Evolutionary conservation across 2,329 filamentous ascomycete species (phyloP), one percentile per base, ranked within the genome.

Genomic region (Sarocladium strictum): DNA sequence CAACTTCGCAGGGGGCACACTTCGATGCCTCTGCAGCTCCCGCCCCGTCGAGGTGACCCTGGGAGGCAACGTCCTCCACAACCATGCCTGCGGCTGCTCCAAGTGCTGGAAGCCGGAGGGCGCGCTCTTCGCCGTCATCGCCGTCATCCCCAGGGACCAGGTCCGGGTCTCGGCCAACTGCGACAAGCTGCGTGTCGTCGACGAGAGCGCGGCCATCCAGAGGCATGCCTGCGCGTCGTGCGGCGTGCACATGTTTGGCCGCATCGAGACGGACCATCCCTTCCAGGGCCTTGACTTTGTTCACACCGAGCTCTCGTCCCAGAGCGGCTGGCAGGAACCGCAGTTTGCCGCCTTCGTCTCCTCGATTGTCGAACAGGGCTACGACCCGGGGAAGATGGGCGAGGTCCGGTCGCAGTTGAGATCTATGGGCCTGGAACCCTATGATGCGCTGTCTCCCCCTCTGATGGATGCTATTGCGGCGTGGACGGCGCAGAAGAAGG

Each of bases 251-350:
- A 56, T 88, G 62, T 87, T 74, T 62, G 84, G 85, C 21, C 79
- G 83, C 49, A 87, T 88, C 61, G 79, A 83, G 60, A 75, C 73
- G 57, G 79, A 84, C 1, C 85, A 87, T 63, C 70, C 84, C 0
- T 87, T 88, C 74, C 80, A 83, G 66, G 84, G 84, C 0, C 72
- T 87, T n/a, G 83, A 85, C 65, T 87, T 87, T 65, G 81, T 87
- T 11, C 84, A 87, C 66, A 74, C 73, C 1, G 84, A 88, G 69
- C 69, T 88, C 43, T 80, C 76, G 17, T 70, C 77, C 52, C 67
- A 77, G 54, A 74, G 78, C 64, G 84, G 84, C n/a, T 87, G 85
- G 84, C 84, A 87, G 69, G 84, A 86, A 70, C 83, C 83, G 6
- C 84, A 87, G 63, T 88, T 87, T 60, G 84, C 84, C 2, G 85